Evolutionary conservation across 495 filamentous ascomycete genomes (phyloP).

Genomic region (Hypoxylon rickii): DNA sequence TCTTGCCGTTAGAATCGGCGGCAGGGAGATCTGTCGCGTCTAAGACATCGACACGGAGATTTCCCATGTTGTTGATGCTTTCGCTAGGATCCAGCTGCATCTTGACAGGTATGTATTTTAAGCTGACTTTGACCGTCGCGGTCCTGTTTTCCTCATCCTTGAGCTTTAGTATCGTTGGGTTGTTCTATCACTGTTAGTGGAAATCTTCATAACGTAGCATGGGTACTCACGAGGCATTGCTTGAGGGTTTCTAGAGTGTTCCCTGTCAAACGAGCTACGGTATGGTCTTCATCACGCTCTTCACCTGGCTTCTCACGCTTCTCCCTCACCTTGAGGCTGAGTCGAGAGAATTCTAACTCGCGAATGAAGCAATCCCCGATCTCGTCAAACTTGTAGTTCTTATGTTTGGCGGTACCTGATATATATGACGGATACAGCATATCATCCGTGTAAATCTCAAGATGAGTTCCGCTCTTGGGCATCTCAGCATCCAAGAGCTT

Average conservation of each 20-base stretch:
- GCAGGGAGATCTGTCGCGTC: constrained; percentile 86
- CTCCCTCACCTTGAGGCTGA: constrained; percentile 83
- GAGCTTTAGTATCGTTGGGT: constrained; percentile 78
- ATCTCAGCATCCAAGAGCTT: constrained; percentile 88
- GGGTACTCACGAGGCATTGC: constrained; percentile 71
- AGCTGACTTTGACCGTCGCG: constrained; percentile 83
- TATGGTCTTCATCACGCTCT: constrained; percentile 67
- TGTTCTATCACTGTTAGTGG: constrained; percentile 63
- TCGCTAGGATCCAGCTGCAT: constrained; percentile 94
- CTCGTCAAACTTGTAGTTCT: constrained; percentile 75
- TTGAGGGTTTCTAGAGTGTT: constrained; percentile 84
- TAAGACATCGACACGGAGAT: constrained; percentile 85
- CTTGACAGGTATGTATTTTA: constrained; percentile 90
- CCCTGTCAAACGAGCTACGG: constrained; percentile 81
- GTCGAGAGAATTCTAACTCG: constrained; percentile 90
- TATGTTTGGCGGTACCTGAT: constrained; percentile 72
- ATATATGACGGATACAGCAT: constrained; percentile 87
- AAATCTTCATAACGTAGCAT: not conserved
- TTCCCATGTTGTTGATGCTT: constrained; percentile 98
- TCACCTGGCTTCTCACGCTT: constrained; percentile 75
- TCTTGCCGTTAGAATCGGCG: constrained; percentile 93
- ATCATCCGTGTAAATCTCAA: constrained; percentile 94
- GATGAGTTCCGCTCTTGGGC: constrained; percentile 70
- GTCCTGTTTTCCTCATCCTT: constrained; percentile 74
- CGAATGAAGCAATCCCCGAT: constrained; percentile 95